Evolutionary conservation across 2,329 filamentous ascomycete genomes (phyloP).

Genomic region (Fusarium camptoceras): DNA sequence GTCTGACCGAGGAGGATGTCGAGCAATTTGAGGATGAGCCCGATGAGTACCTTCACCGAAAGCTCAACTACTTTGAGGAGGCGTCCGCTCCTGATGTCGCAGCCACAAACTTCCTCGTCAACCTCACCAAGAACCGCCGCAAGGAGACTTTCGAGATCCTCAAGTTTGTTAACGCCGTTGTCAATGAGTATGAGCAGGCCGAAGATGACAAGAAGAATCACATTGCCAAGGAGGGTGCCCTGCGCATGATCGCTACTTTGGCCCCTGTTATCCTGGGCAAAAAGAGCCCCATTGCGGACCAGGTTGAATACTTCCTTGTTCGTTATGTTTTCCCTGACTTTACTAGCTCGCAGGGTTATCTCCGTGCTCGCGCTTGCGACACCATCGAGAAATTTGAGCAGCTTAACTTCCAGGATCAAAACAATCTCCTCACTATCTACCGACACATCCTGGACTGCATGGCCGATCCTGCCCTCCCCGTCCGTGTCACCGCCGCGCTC

Average conservation of each 20-base stretch:
- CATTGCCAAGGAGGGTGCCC: conserved; percentile 92
- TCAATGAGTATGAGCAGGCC: conserved; percentile 89
- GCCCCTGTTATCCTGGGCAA: conserved; percentile 95
- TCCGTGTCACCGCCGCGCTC: conserved; percentile 92
- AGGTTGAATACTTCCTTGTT: conserved; percentile 98
- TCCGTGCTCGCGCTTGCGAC: conserved; percentile 94
- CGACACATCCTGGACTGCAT: conserved; percentile 96
- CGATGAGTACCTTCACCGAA: conserved; percentile 95
- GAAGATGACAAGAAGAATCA: conserved; percentile 92
- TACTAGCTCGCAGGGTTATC: conserved; percentile 88
- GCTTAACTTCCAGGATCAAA: conserved; percentile 94
- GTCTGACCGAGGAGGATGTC: conserved; percentile 90
- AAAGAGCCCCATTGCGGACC: conserved; percentile 97
- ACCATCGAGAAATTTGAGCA: conserved; percentile 98
- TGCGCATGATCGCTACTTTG: conserved; percentile 96
- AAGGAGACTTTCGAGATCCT: conserved; percentile 97
- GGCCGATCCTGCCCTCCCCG: conserved; percentile 92
- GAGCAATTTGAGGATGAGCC: conserved; percentile 95
- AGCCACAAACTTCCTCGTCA: conserved; percentile 95
- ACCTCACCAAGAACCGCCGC: conserved; percentile 90
- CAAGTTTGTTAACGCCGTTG: conserved; percentile 93
- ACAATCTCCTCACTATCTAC: conserved; percentile 96
- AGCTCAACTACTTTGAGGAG: conserved; percentile 98
- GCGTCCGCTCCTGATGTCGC: conserved; percentile 94
- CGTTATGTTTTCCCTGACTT: conserved; percentile 99